Base-by-base conservation (phyloP, 1,284 basidiomycete species). In the Leccinum subspadiceum region DNA sequence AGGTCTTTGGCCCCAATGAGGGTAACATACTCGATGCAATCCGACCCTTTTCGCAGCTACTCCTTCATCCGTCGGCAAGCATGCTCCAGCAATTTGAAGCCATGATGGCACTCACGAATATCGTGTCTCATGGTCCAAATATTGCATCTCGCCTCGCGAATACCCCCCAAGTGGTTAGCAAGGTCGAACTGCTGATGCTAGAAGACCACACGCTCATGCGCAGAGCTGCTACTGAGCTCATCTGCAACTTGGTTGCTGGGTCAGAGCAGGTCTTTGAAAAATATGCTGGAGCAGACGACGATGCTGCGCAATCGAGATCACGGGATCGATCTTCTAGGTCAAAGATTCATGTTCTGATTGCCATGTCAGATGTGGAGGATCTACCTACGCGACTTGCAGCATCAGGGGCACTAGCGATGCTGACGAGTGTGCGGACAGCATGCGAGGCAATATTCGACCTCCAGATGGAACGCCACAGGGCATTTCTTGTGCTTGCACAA, bases 101-200 rank as follows among this genome's bases (percentile, higher is more conserved):
- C 3, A 81, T 95, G 63, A 96, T 99, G 92, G 96, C 95, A 1
- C 81, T 99, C 53, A 99, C 96, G 4, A 99, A 99, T 71, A 77
- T 99, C 37, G 89, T 95, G 1, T 94, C 93, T n/a, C 81, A 91
- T 54, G 83, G 83, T 59, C 77, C 84, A 0, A 81, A 84, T 44
- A 75, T 87, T n/a, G 85, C 90, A 3, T 77, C 81, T 17, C 82
- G 85, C 37, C 83, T 96, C 46, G 84, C 84, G 1, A 77, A 75
- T 56, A 76, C 81, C 0, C 80, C 85, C n/a, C 84, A 85, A 3
- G 71, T 95, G 22, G 68, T 93, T 54, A 79, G 79, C 68, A 86
- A 84, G 61, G 79, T 93, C 6, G 94, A 96, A 70, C 81, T 92
- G n/a, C 73, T 93, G 22, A 81, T 98, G 69, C 76, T 96, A 35